Percentiles rank a stretch among this genome's conserved stretches.
phyloP scores from a whole-genome alignment of 2,329 filamentous ascomycete genomes.

The Furcasterigmium furcatum region DNA sequence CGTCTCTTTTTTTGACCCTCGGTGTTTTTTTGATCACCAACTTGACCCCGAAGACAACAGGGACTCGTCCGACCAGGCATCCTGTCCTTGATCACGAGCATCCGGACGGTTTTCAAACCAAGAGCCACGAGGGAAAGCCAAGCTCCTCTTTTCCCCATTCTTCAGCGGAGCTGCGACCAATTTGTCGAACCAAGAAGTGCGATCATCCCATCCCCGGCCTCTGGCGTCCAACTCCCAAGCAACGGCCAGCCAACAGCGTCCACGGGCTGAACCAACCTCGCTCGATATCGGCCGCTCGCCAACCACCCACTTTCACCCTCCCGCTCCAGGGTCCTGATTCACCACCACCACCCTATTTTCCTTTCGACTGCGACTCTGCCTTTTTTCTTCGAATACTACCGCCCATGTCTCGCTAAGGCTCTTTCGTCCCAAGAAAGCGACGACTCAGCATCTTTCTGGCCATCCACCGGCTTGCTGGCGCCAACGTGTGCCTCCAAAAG shows the following conservation, averaged over 20 bases:
- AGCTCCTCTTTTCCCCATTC: neutral
- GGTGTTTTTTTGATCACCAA: no score
- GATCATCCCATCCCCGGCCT: neutral
- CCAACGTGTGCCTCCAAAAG: neutral
- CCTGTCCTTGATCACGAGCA: no score
- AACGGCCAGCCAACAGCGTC: slow-evolving; percentile 3
- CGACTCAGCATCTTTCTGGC: neutral
- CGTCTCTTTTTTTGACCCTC: no score
- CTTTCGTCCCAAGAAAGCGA: no score
- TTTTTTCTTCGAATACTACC: no score
- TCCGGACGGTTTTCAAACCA: no score
- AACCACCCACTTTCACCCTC: neutral
- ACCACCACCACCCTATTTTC: neutral
- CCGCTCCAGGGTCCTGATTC: neutral
- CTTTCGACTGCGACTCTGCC: no score
- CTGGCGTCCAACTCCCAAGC: neutral
- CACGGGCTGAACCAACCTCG: neutral
- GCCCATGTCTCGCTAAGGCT: no score
- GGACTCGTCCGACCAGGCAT: no score
- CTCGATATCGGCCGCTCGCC: neutral
- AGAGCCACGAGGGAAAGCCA: neutral
- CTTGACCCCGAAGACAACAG: no score
- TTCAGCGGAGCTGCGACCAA: neutral
- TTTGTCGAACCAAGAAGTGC: neutral
- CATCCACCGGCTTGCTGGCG: neutral